phyloP scores from a whole-genome alignment of 352 stramenopile genomes.

The Phytophthora cajani region DNA sequence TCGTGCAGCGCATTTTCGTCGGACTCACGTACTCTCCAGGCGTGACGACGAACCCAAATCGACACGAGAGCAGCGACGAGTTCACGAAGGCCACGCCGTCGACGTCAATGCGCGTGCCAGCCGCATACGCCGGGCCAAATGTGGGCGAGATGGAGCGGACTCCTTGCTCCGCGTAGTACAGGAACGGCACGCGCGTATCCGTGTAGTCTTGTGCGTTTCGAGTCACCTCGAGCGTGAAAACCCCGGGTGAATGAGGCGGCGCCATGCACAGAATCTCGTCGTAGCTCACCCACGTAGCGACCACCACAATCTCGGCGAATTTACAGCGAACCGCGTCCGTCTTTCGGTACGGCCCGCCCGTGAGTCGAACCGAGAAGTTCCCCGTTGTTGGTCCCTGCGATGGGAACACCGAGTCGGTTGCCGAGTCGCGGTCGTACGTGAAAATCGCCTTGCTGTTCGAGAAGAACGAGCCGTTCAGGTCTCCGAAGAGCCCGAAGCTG shows the following conservation, averaged over 20 bases:
- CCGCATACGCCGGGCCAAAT: slow-evolving; percentile 83
- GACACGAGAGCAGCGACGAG: slow-evolving; percentile 80
- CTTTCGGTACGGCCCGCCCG: slow-evolving; percentile 81
- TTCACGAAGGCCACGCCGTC: slow-evolving; percentile 91
- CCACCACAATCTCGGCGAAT: slow-evolving; percentile 83
- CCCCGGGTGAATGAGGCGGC: slow-evolving; percentile 66
- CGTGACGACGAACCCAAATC: slow-evolving; percentile 87
- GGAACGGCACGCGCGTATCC: slow-evolving; percentile 64
- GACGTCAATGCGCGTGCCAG: slow-evolving; percentile 87
- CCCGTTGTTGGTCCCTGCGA: slow-evolving; percentile 73
- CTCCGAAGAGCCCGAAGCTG: slow-evolving; percentile 58
- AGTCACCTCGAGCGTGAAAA: slow-evolving; percentile 87
- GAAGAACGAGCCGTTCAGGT: slow-evolving; percentile 36
- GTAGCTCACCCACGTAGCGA: slow-evolving; percentile 65
- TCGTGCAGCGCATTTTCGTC: slow-evolving; percentile 83
- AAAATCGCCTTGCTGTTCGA: slow-evolving; percentile 61
- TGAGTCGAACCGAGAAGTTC: slow-evolving; percentile 90
- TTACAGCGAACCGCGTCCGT: slow-evolving; percentile 82
- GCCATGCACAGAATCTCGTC: slow-evolving; percentile 80
- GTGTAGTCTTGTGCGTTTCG: slow-evolving; percentile 95
- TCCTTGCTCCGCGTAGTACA: slow-evolving; percentile 84
- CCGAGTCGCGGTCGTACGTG: slow-evolving; percentile 79
- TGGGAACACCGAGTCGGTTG: slow-evolving; percentile 80
- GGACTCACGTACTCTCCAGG: slow-evolving; percentile 85
- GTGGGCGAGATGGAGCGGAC: slow-evolving; percentile 84